Percentiles rank a stretch among this genome's conserved stretches.
phyloP scores from a whole-genome alignment of 768 basidiomycete genomes.

The Pleurotus sapidus region DNA sequence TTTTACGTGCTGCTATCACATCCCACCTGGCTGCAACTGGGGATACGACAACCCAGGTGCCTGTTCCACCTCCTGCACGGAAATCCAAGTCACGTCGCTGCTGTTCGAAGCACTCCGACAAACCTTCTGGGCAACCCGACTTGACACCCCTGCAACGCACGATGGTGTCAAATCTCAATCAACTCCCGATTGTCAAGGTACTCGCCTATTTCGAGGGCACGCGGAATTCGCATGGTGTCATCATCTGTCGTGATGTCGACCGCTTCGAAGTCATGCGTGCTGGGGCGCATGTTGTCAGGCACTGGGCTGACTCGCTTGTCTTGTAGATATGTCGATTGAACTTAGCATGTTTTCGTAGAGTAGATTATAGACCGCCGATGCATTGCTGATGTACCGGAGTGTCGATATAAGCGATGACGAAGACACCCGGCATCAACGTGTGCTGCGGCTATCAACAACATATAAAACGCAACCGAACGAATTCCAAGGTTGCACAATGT shows the following conservation, averaged over 20 bases:
- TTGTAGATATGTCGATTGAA: constrained; percentile 13
- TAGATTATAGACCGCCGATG: no score
- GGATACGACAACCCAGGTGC: not conserved
- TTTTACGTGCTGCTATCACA: not conserved
- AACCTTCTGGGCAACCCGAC: constrained; percentile 33
- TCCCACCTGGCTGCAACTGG: not conserved
- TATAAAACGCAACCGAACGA: not conserved
- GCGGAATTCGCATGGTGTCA: constrained; percentile 66
- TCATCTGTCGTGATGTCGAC: constrained; percentile 67
- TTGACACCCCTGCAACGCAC: constrained; percentile 55
- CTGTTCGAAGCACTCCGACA: not conserved
- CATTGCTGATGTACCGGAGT: no score
- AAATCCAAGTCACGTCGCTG: not conserved
- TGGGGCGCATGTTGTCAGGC: constrained; percentile 65
- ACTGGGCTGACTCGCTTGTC: constrained; percentile 67
- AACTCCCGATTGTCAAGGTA: constrained; percentile 70
- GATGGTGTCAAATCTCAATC: constrained; percentile 61
- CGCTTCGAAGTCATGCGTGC: constrained; percentile 52
- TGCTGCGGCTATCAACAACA: not conserved
- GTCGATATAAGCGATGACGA: constrained; percentile 4
- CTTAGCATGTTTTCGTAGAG: not conserved
- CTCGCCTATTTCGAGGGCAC: constrained; percentile 60
- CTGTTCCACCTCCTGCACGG: not conserved
- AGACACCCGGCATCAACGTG: not conserved
- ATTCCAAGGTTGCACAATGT: not conserved